phyloP scores from a whole-genome alignment of 2,329 filamentous ascomycete genomes.

The Didymella exigua region DNA sequence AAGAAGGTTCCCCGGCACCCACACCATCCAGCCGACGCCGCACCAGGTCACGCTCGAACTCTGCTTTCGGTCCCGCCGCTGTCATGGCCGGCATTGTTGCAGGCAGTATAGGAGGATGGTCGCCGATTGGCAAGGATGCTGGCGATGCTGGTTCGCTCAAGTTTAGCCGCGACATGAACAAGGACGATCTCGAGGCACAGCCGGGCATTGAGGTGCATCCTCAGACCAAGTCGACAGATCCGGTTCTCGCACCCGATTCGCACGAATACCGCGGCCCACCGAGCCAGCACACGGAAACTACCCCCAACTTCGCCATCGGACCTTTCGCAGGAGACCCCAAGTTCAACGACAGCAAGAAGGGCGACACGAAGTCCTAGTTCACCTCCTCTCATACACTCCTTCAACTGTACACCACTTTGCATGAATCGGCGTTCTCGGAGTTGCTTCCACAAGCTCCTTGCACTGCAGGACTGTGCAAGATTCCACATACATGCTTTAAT shows the following conservation, averaged over 20 bases:
- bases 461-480: not conserved
- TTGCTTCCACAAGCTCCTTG: not conserved
- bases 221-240: conserved; percentile 55
- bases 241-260: conserved; percentile 53
- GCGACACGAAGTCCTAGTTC: conserved; percentile 10
- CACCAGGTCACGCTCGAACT: conserved; percentile 71
- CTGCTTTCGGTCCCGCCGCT: conserved; percentile 73
- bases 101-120: conserved; percentile 78
- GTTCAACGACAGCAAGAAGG: conserved; percentile 23
- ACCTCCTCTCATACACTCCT: not conserved
- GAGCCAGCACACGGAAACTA: conserved; percentile 53
- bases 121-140: conserved; percentile 64
- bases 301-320: conserved; percentile 51
- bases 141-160: conserved; percentile 51
- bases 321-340: conserved; percentile 52
- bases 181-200: conserved; percentile 50
- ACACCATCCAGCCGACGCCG: conserved; percentile 63
- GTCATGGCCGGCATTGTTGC: conserved; percentile 86
- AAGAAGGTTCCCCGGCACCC: conserved; percentile 52
- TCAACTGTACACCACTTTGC: conserved; percentile 1
- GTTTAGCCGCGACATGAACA: conserved; percentile 42
- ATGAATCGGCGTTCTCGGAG: conserved; percentile 6
- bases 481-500: conserved; percentile 6
- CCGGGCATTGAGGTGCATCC: conserved; percentile 57
- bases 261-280: conserved; percentile 49